phyloP scores from a whole-genome alignment of 2,329 filamentous ascomycete species.

The Diaporthe destruens region DNA sequence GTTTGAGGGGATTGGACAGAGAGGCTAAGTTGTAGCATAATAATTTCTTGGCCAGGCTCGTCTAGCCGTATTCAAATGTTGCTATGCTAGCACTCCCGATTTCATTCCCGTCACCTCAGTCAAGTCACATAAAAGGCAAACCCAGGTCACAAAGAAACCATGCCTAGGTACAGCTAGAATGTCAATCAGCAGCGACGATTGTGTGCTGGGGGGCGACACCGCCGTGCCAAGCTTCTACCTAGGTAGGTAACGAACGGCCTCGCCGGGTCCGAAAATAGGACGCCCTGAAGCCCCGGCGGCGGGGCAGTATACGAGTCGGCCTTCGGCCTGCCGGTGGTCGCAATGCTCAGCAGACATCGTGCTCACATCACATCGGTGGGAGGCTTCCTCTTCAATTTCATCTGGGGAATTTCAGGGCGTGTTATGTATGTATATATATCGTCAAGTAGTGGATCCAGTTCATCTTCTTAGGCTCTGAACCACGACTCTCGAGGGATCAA shows the following conservation, averaged over 20 bases:
- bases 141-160: no score
- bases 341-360: not conserved
- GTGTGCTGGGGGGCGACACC: no score
- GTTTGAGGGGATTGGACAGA: no score
- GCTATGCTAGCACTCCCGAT: not conserved
- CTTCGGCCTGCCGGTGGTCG: not conserved
- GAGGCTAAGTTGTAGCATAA: not conserved
- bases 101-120: not conserved
- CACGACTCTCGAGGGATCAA: not conserved
- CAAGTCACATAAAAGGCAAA: no score
- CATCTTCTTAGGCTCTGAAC: not conserved
- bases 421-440: not conserved
- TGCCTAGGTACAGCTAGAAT: no score
- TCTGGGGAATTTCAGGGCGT: conserved; percentile 4
- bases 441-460: not conserved
- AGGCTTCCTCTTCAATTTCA: not conserved
- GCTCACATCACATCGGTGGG: not conserved
- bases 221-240: not conserved
- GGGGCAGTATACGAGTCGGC: not conserved
- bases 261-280: not conserved
- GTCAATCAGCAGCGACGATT: not conserved
- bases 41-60: not conserved
- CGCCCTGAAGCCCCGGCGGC: not conserved
- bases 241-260: no score
- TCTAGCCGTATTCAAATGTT: not conserved